Evolutionary conservation across 1,139 yeast genomes (phyloP).

Genomic region (Saccharomyces hybrid): DNA sequence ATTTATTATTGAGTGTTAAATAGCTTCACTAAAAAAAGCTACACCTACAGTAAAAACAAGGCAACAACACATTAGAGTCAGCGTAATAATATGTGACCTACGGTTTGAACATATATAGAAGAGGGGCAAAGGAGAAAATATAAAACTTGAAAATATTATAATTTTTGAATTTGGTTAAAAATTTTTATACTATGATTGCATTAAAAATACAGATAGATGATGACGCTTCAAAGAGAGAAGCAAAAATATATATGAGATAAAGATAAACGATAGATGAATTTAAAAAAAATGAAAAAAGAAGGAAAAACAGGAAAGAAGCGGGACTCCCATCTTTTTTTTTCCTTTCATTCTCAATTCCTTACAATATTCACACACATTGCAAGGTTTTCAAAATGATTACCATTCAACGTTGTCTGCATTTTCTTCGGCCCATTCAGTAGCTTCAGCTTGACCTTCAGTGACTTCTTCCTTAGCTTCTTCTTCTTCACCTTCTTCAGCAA

Average conservation of each 20-base stretch:
- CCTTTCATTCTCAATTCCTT: not conserved
- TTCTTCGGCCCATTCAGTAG: slow-evolving; percentile 72
- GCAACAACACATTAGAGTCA: no score
- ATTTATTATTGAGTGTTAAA: no score
- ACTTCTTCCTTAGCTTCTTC: slow-evolving; percentile 59
- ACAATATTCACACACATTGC: not conserved
- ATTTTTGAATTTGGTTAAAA: not conserved
- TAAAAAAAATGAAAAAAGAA: not conserved
- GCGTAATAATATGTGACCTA: not conserved
- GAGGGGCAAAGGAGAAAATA: not conserved
- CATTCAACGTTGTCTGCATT: slow-evolving; percentile 40
- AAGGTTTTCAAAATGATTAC: slow-evolving; percentile 17
- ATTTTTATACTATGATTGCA: not conserved
- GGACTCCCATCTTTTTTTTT: not conserved
- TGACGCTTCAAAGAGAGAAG: not conserved
- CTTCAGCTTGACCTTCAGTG: slow-evolving; percentile 46
- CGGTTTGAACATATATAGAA: not conserved
- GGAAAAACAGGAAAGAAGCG: not conserved
- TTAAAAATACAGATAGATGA: slow-evolving; percentile 1
- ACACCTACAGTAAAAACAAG: no score
- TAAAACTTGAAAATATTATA: not conserved
- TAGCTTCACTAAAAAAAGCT: no score
- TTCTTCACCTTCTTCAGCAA: slow-evolving; percentile 55
- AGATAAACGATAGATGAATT: slow-evolving; percentile 1
- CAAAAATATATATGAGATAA: not conserved